Evolutionary conservation across 1,284 basidiomycete genomes (phyloP), one percentile per base, ranked within the genome.

Genomic region (Rhodotorula sp.): DNA sequence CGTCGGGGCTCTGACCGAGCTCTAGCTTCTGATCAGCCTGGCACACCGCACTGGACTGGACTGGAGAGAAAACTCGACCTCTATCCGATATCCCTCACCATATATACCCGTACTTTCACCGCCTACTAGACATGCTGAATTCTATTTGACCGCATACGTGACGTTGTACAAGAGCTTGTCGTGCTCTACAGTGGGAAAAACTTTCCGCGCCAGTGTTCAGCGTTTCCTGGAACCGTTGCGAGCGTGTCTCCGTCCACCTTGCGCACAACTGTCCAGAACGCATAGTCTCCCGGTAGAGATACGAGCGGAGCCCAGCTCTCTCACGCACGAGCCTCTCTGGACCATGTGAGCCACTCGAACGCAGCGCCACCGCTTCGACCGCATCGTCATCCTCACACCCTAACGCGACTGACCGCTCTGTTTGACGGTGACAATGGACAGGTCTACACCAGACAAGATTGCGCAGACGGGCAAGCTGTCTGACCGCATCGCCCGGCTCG

Each of bases 401-500:
- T 21, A 15, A 50, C 49, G 21, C 19, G 49, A 21, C 49, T 21
- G 12, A n/a, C 49, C 49, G 49, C 49, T 10, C 49, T 50, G 49
- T 12, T 50, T 50, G 49, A 19, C 49, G 3, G 8, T 21, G 49
- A 23, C 28, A 18, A 18, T 28, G 26, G 15, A 12, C 54, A 64
- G 62, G 62, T 49, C 54, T 7, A 48, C 62, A 2, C 45, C 54
- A 7, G 55, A 49, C 62, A 57, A 47, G 45, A 57, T 57, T n/a
- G 28, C 54, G 19, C 34, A 55, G 19, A 64, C 54, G 16, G 62
- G 62, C 34, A 31, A 38, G 38, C 54, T 64, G 47, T 16, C 31
- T 14, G 56, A 65, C 56, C 31, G 56, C 34, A 58, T 65, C 34
- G 64, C 47, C 15, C 34, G 28, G n/a, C 47, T 49, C 34, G 60